Conservation (phyloP, 148 eudicot species). For the Amaranthus palmeri region DNA sequence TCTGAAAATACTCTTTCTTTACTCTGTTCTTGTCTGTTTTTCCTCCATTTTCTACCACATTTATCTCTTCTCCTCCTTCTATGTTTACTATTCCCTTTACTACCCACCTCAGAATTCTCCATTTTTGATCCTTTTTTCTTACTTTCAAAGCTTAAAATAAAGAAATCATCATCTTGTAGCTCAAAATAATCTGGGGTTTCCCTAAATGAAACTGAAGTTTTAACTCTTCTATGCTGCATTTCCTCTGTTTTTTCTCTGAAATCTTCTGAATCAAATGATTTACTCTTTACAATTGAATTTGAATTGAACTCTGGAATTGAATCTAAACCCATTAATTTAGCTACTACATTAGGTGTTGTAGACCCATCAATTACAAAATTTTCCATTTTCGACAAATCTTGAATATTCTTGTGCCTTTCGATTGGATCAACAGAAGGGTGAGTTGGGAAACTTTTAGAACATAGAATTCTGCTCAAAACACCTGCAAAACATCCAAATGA, state of each 20-base stretch:
- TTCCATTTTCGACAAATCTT: constrained; percentile 11
- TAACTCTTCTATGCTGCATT: constrained; percentile 30
- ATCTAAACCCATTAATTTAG: constrained; percentile 78
- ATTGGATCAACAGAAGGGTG: constrained; percentile 32
- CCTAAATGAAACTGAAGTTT: constrained; percentile 44
- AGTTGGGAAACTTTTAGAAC: constrained; percentile 45
- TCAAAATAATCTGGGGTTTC: constrained; percentile 41
- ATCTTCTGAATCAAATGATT: constrained; percentile 37
- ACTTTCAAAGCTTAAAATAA: constrained; percentile 53
- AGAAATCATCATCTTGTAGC: constrained; percentile 57
- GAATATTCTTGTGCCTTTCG: constrained; percentile 14
- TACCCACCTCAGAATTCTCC: constrained; percentile 28
- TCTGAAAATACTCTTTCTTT: constrained; percentile 21
- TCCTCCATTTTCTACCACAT: constrained; percentile 29
- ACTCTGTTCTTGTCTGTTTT: constrained; percentile 33
- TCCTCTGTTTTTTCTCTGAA: constrained; percentile 31
- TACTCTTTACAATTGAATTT: constrained; percentile 27
- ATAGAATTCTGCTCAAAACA: constrained; percentile 45
- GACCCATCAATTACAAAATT: constrained; percentile 21
- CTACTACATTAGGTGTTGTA: constrained; percentile 50
- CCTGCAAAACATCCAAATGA: constrained; percentile 38
- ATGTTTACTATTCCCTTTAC: constrained; percentile 11
- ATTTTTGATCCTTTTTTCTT: constrained; percentile 19
- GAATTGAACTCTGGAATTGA: constrained; percentile 34
- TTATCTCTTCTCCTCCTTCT: constrained; percentile 26